Base-by-base conservation (phyloP, 768 basidiomycete species). In the Tulasnella sp. region DNA sequence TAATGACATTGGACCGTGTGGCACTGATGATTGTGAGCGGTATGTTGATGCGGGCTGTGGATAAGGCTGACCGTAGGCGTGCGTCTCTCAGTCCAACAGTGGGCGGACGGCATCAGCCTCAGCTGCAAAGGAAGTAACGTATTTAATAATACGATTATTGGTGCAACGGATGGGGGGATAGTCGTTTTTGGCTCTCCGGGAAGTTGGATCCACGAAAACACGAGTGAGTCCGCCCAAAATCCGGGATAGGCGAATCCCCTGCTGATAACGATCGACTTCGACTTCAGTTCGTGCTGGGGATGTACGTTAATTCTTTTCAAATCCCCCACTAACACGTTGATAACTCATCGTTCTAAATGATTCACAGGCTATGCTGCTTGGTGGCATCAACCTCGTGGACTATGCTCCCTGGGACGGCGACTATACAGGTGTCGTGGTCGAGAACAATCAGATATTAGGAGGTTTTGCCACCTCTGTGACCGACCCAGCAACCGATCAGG, bases 21-120 rank as follows among this genome's bases (percentile, higher is more conserved):
- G 94, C 12, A 86, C 87, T 5, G 91, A 92, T 79, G 80, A 82
- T 5, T 79, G 78, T 74, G 31, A 76, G 81, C 24, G 71, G 75
- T 36, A 71, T 34, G 56, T 76, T 18, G 19, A 79, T 52, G 80
- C 34, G 4, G 38, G 36, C n/a, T 77, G 2, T n/a, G 68, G 3
- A 3, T 42, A 31, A 24, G 14, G 9, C 75, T 78, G 36, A 78
- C 39, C 31, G 1, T 44, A 24, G 24, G 44, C 44, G 36, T 39
- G 18, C 21, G 78, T 34, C 39, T n/a, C n/a, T 10, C 42, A 77
- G 93, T 89, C 82, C 89, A 91, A 81, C 85, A 93, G 84, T 95
- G 94, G 94, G 93, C 94, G 0, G 94, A 94, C 83, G 94, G 94
- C 7, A 92, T 95, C 82, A 93, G 92, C 81, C 84, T 94, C 76